A percentile compares a stretch with the other conserved stretches of the same genome.
These are phyloP conservation scores for Pythium rhizo-oryzae DNA, from an alignment of 352 stramenopile genomes.

Conservation along the genomic window DNA sequence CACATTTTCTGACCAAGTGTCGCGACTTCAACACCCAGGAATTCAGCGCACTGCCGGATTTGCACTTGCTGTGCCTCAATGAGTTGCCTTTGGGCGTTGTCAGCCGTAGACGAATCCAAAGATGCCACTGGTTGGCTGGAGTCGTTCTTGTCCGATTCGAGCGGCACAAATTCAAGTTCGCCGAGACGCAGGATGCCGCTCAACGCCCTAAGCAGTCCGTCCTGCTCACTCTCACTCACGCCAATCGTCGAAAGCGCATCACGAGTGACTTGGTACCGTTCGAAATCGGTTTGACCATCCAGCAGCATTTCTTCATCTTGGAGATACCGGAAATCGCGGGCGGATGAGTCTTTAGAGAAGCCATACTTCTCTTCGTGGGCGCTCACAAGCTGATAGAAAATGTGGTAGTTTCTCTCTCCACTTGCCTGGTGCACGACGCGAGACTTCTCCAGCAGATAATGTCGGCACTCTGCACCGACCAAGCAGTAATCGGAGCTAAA, in stretches of 20 bases:
- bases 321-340: conserved; percentile 73
- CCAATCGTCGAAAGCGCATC: conserved; percentile 83
- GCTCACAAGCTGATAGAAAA: conserved; percentile 96
- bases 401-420: conserved; percentile 98
- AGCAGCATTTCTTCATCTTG: conserved; percentile 71
- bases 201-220: conserved; percentile 71
- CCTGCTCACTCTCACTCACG: conserved; percentile 65
- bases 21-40: conserved; percentile 70
- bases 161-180: conserved; percentile 80
- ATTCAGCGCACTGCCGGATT: conserved; percentile 63
- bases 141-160: conserved; percentile 78
- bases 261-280: conserved; percentile 81
- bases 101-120: conserved; percentile 24
- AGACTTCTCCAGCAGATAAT: conserved; percentile 98
- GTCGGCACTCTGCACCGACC: conserved; percentile 85
- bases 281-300: conserved; percentile 68
- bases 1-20: conserved; percentile 73
- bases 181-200: conserved; percentile 79
- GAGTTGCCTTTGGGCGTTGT: conserved; percentile 27
- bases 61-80: conserved; percentile 62
- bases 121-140: conserved; percentile 69
- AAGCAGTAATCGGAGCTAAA: conserved; percentile 90
- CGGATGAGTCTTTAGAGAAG: conserved; percentile 46
- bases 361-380: conserved; percentile 60
- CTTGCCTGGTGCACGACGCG: conserved; percentile 90